Conservation (phyloP, 192 early-diverging fungal genomes). For the Mortierella hygrophila region DNA sequence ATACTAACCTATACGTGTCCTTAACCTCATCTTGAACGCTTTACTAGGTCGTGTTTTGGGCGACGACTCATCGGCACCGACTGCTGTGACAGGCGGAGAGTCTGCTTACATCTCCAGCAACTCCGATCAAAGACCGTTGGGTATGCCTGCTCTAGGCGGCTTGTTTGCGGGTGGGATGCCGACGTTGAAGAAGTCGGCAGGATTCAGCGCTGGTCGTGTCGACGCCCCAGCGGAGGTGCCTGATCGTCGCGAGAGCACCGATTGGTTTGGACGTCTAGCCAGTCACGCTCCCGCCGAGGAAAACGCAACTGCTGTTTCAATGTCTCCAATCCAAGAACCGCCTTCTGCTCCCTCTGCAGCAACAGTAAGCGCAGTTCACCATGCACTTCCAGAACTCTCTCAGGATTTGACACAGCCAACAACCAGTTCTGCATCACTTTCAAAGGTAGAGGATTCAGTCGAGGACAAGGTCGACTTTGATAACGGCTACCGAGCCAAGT, state of each 20-base stretch:
- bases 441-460: slow-evolving; percentile 12
- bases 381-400: not conserved
- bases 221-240: slow-evolving; percentile 20
- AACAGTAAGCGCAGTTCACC: not conserved
- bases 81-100: not conserved
- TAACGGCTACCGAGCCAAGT: slow-evolving; percentile 39
- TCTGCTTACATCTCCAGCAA: slow-evolving; percentile 31
- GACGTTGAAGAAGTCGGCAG: slow-evolving; percentile 65
- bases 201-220: slow-evolving; percentile 28
- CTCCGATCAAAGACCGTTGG: slow-evolving; percentile 31
- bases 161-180: slow-evolving; percentile 81
- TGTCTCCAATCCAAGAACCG: not conserved
- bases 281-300: slow-evolving; percentile 47
- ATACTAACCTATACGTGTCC: not conserved
- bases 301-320: not conserved
- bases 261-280: slow-evolving; percentile 64
- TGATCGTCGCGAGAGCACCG: slow-evolving; percentile 60
- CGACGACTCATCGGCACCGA: slow-evolving; percentile 29
- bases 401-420: not conserved
- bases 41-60: slow-evolving; percentile 59
- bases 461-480: slow-evolving; percentile 51
- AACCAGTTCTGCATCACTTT: not conserved
- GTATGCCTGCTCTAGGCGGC: slow-evolving; percentile 63
- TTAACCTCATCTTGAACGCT: not conserved
- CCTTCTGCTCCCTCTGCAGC: not conserved